Conservation (phyloP, 2,329 filamentous ascomycete species). For the Monosporascus sp. region DNA sequence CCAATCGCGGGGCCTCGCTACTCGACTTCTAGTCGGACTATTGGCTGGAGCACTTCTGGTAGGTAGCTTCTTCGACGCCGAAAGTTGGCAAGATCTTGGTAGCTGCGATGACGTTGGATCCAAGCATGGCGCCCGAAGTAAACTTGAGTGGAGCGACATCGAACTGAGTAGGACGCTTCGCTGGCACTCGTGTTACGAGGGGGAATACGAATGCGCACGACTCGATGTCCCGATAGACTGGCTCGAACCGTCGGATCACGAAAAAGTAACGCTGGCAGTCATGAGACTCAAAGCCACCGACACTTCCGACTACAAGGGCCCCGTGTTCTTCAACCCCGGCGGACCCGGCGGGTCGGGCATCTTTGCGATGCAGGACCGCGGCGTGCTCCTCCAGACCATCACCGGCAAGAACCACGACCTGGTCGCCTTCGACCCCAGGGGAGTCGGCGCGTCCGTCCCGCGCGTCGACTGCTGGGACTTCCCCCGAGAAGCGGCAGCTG, state of each 20-base stretch:
- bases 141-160: conserved; percentile 21
- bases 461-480: conserved; percentile 46
- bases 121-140: neutral
- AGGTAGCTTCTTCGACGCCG: neutral
- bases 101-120: neutral
- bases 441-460: conserved; percentile 45
- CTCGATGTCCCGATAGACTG: conserved; percentile 37
- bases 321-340: conserved; percentile 35
- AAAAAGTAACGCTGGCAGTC: conserved; percentile 31
- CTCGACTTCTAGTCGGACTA: neutral
- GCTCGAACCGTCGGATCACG: conserved; percentile 28
- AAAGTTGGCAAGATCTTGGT: neutral
- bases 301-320: conserved; percentile 21
- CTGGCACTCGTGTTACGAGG: conserved; percentile 31
- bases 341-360: conserved; percentile 45
- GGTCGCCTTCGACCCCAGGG: conserved; percentile 46
- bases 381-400: conserved; percentile 34
- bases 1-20: neutral
- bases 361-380: conserved; percentile 25
- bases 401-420: conserved; percentile 38
- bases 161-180: conserved; percentile 23
- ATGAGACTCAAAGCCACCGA: conserved; percentile 30
- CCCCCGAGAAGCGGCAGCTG: conserved; percentile 31
- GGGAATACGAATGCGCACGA: conserved; percentile 30
- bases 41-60: neutral